A percentile compares a stretch with the other conserved stretches of the same genome.
phyloP scores from a whole-genome alignment of 208 protist species.

The Leishmania martiniquensis region DNA sequence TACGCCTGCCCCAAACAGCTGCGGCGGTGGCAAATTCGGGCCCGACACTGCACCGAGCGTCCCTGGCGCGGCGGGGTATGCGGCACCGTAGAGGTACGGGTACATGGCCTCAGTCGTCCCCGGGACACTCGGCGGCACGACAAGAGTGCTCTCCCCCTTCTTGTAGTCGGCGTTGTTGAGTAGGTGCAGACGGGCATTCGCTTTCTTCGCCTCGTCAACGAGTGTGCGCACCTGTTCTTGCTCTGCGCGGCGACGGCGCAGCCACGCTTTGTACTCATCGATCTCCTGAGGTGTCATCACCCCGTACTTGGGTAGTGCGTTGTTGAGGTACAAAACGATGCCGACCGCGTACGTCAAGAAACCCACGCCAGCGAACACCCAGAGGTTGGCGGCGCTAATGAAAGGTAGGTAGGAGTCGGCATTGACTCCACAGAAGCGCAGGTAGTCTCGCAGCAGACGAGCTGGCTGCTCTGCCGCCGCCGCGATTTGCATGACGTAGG shows the following conservation, averaged over 20 bases:
- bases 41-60: neutral
- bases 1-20: constrained; percentile 31
- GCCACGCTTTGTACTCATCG: constrained; percentile 77
- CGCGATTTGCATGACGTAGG: constrained; percentile 51
- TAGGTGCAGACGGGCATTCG: constrained; percentile 54
- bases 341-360: constrained; percentile 60
- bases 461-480: constrained; percentile 37
- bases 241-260: constrained; percentile 42
- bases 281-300: constrained; percentile 76
- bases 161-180: constrained; percentile 34
- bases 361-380: constrained; percentile 58
- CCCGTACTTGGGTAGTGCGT: constrained; percentile 78
- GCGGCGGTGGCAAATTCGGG: constrained; percentile 19
- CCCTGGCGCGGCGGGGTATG: neutral
- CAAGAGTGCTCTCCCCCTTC: constrained; percentile 1
- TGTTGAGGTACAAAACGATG: constrained; percentile 60
- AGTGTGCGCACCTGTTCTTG: constrained; percentile 47
- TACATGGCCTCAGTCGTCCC: constrained; percentile 13
- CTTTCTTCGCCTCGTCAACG: constrained; percentile 55
- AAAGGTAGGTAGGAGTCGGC: constrained; percentile 57
- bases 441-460: constrained; percentile 55
- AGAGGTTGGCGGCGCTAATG: constrained; percentile 41
- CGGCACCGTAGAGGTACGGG: neutral
- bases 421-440: constrained; percentile 51
- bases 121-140: constrained; percentile 8